Evolutionary conservation across 2,329 filamentous ascomycete species (phyloP).

Genomic region (Colletotrichum sp.): DNA sequence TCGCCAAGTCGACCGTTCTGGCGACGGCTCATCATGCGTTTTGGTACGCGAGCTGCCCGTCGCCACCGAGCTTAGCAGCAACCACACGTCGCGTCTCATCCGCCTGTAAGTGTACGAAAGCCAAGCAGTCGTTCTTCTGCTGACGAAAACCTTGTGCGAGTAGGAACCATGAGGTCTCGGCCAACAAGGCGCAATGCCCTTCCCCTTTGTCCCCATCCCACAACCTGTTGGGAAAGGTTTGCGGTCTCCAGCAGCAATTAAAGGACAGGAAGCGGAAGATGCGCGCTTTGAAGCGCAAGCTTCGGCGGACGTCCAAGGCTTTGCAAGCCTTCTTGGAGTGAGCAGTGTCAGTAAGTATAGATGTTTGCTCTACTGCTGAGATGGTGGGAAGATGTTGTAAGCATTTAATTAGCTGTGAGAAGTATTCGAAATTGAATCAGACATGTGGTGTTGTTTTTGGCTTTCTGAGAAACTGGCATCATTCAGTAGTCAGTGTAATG

Average conservation of each 20-base stretch:
- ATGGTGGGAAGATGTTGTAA: fast-evolving
- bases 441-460: neutral
- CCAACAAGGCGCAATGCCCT: neutral
- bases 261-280: neutral
- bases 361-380: fast-evolving
- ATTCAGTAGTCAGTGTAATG: fast-evolving
- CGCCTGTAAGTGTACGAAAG: neutral
- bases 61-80: fast-evolving
- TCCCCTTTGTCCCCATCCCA: neutral
- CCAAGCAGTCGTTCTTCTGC: neutral
- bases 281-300: neutral
- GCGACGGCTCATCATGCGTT: neutral
- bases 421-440: neutral
- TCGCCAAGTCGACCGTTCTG: neutral
- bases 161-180: too few relatives aligned
- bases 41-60: neutral
- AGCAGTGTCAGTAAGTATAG: neutral
- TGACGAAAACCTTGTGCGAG: fast-evolving
- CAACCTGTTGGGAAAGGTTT: neutral
- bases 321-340: neutral
- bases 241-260: neutral
- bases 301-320: neutral
- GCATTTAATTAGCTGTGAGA: neutral
- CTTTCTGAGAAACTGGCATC: fast-evolving
- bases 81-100: neutral